A percentile compares a stretch with the other conserved stretches of the same genome.
These are phyloP conservation scores for Aureobasidium zeae DNA, from an alignment of 2,329 filamentous ascomycete genomes.

Conservation along the genomic window DNA sequence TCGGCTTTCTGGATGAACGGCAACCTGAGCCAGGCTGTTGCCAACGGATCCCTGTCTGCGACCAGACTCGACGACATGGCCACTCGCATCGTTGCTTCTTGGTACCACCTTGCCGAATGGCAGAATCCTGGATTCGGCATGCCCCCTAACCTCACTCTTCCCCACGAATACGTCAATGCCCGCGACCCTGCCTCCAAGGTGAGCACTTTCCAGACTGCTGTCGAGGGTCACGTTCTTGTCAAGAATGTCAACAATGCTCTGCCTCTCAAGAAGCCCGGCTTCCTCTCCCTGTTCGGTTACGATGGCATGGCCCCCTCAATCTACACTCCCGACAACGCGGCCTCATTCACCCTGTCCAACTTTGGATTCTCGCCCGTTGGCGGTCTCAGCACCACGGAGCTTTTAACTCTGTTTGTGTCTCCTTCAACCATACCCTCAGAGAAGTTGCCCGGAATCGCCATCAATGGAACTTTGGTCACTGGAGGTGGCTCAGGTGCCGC, in stretches of 20 bases:
- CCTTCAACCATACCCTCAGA: conserved; percentile 30
- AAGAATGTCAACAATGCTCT: conserved; percentile 51
- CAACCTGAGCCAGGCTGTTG: conserved; percentile 47
- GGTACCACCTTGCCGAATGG: conserved; percentile 43
- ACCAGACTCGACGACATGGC: conserved; percentile 54
- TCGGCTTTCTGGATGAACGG: conserved; percentile 26
- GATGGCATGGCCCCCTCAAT: conserved; percentile 35
- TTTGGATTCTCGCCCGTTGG: conserved; percentile 1
- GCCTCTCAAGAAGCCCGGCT: conserved; percentile 42
- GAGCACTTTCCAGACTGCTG: conserved; percentile 46
- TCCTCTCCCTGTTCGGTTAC: conserved; percentile 55
- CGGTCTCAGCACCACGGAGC: background rate
- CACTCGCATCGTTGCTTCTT: conserved; percentile 42
- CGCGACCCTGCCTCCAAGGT: conserved; percentile 42
- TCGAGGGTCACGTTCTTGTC: conserved; percentile 55
- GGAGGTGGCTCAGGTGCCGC: conserved; percentile 30
- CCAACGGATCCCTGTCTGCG: conserved; percentile 50
- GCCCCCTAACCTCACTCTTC: conserved; percentile 39
- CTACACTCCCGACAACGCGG: conserved; percentile 10
- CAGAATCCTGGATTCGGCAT: conserved; percentile 42
- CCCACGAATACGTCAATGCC: conserved; percentile 47
- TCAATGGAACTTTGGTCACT: conserved; percentile 28
- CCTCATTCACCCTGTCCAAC: conserved; percentile 2
- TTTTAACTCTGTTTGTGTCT: conserved; percentile 16
- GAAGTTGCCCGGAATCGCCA: conserved; percentile 12